phyloP scores from a whole-genome alignment of 306 rosid genomes.

The Sophora flavescens region DNA sequence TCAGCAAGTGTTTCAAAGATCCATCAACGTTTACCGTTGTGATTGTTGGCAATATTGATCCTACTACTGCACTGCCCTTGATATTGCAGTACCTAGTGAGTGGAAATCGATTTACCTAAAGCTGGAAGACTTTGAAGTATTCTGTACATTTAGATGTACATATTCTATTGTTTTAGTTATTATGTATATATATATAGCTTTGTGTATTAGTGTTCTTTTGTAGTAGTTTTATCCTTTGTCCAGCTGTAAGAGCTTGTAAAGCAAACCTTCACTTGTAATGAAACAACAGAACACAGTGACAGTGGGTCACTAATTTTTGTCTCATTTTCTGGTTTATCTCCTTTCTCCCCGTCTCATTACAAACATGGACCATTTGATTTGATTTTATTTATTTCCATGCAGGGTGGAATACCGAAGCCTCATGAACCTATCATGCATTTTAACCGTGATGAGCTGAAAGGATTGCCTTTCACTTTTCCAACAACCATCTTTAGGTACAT shows the following conservation, averaged over 20 bases:
- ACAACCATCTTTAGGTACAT: conserved; percentile 67
- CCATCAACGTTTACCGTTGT: conserved; percentile 91
- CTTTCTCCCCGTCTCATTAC: background rate
- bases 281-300: background rate
- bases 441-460: conserved; percentile 86
- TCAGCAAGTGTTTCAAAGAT: conserved; percentile 91
- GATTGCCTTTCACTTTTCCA: conserved; percentile 89
- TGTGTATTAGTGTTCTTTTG: too few relatives aligned
- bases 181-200: too few relatives aligned
- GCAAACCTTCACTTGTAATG: background rate
- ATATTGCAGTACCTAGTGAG: conserved; percentile 91
- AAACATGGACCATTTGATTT: conserved; percentile 29
- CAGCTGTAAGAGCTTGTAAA: background rate
- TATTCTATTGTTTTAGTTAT: background rate
- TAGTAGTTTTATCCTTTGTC: too few relatives aligned
- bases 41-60: conserved; percentile 87
- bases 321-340: background rate
- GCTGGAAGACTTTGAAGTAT: conserved; percentile 34
- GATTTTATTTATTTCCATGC: conserved; percentile 49
- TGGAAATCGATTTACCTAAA: conserved; percentile 44
- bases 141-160: background rate
- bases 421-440: conserved; percentile 71
- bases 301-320: background rate
- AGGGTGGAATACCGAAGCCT: conserved; percentile 96
- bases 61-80: conserved; percentile 85